Conservation (phyloP, 208 protist species). For the Wallacemonas sp. region DNA sequence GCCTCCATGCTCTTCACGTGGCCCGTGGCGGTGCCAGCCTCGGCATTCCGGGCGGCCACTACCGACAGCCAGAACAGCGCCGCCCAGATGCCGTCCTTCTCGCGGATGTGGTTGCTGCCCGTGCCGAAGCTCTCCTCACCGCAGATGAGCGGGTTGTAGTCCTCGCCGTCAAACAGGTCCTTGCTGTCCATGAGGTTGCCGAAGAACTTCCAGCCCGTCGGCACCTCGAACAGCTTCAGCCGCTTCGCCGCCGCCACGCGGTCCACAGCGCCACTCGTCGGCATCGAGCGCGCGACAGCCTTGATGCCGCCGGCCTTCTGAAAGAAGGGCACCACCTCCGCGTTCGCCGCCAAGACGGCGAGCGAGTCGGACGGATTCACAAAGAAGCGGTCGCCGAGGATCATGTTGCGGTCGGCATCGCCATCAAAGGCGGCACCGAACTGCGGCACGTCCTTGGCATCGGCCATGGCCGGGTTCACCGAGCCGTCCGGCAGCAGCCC, state of each 20-base stretch:
- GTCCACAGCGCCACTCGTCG: conserved; percentile 94
- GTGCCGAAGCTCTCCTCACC: conserved; percentile 99
- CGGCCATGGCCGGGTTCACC: conserved; percentile 27
- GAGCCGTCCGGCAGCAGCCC: conserved; percentile 67
- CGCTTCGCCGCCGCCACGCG: conserved; percentile 73
- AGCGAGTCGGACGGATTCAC: conserved; percentile 98
- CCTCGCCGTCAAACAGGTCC: conserved; percentile 48
- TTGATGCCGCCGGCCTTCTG: conserved; percentile 56
- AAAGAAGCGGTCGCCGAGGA: conserved; percentile 96
- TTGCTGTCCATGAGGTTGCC: conserved; percentile 98
- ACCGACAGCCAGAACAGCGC: conserved; percentile 96
- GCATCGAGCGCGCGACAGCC: conserved; percentile 96
- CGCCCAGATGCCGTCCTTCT: conserved; percentile 99
- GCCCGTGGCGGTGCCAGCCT: conserved; percentile 22
- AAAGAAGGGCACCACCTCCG: conserved; percentile 94
- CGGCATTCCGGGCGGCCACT: conserved; percentile 69
- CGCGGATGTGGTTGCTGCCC: conserved; percentile 96
- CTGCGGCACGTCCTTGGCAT: conserved; percentile 40
- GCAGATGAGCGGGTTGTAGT: conserved; percentile 93
- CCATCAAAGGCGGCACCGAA: conserved; percentile 98
- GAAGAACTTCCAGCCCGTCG: conserved; percentile 99
- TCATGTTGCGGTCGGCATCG: conserved; percentile 99
- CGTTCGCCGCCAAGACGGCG: conserved; percentile 95
- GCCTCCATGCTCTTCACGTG: conserved; percentile 85
- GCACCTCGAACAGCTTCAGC: conserved; percentile 90